These are phyloP conservation scores for Sindora glabra DNA, from an alignment of 306 rosid genomes.

Conservation along the genomic window DNA sequence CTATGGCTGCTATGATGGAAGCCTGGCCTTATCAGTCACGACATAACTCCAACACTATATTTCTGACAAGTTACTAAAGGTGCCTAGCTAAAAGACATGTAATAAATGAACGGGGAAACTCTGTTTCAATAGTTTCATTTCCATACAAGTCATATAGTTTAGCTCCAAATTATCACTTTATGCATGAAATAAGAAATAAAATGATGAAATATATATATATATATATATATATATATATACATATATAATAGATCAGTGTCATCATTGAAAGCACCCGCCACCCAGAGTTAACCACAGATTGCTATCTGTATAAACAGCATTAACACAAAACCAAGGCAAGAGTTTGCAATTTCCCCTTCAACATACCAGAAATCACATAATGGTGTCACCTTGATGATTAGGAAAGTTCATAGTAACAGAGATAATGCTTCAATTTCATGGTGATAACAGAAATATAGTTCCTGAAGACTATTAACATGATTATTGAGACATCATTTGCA, in stretches of 20 bases:
- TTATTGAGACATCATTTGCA: background rate
- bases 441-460: background rate
- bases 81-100: background rate
- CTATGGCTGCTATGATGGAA: too few relatives aligned
- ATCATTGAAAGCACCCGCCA: background rate
- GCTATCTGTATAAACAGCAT: background rate
- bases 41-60: background rate
- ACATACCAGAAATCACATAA: constrained; percentile 1
- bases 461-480: background rate
- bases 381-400: background rate
- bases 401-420: too few relatives aligned
- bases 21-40: background rate
- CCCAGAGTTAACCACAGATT: background rate
- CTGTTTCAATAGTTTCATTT: background rate
- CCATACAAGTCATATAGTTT: background rate
- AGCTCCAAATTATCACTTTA: constrained; percentile 3
- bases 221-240: too few relatives aligned
- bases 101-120: background rate
- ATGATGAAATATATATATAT: too few relatives aligned
- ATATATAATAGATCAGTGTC: background rate
- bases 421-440: too few relatives aligned
- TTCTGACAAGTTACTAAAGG: background rate
- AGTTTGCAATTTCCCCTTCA: background rate
- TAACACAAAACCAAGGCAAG: background rate
- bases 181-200: background rate